phyloP scores from a whole-genome alignment of 2,329 filamentous ascomycete genomes.

The Arthrobotrys entomopaga region DNA sequence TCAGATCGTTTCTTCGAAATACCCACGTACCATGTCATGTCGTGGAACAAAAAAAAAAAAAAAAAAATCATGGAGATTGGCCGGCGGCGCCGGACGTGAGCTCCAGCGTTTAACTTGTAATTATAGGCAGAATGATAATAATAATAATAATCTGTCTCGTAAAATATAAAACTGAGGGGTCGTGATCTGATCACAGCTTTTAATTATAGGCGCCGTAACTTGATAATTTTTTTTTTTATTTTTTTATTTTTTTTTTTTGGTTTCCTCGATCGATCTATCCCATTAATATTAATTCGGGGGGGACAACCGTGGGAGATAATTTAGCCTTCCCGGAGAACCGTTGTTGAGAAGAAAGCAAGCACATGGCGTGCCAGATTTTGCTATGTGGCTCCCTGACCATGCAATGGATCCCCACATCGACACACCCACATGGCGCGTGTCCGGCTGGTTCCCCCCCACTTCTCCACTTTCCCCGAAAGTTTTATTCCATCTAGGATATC shows the following conservation, averaged over 20 bases:
- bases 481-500: not conserved
- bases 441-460: conserved; percentile 20
- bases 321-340: conserved; percentile 1
- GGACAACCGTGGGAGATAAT: not conserved
- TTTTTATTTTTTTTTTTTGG: too few relatives aligned
- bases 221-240: not conserved
- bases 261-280: not conserved
- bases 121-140: too few relatives aligned
- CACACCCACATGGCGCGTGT: not conserved
- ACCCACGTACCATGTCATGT: not conserved
- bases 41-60: too few relatives aligned
- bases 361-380: not conserved
- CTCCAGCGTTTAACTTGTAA: too few relatives aligned
- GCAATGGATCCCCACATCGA: conserved; percentile 11
- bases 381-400: not conserved
- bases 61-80: too few relatives aligned
- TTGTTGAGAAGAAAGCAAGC: not conserved
- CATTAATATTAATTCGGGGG: too few relatives aligned
- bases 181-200: too few relatives aligned
- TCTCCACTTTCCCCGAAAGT: not conserved
- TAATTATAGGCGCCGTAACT: conserved; percentile 10
- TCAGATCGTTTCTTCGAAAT: conserved; percentile 1
- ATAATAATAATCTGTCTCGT: too few relatives aligned
- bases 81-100: too few relatives aligned
- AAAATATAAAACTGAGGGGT: too few relatives aligned